Evolutionary conservation across 2,329 filamentous ascomycete genomes (phyloP).

Genomic region (Colletotrichum paranaense): DNA sequence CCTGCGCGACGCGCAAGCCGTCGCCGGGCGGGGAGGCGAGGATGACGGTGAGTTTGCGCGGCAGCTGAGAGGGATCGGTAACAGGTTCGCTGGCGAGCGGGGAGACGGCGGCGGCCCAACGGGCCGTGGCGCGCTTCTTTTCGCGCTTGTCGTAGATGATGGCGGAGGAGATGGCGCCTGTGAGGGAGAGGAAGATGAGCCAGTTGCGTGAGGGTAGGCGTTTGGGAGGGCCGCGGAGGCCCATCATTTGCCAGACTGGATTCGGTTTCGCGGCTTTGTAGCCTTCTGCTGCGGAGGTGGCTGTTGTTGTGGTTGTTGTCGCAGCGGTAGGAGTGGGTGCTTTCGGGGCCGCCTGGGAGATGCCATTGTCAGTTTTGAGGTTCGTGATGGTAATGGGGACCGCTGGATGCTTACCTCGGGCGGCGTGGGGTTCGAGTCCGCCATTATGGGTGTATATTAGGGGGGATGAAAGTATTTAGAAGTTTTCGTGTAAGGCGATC

Average conservation of each 20-base stretch:
- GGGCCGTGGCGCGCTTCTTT: conserved; percentile 84
- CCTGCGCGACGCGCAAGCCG: conserved; percentile 83
- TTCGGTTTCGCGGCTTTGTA: conserved; percentile 67
- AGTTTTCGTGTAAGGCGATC: no score
- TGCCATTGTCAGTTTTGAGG: conserved; percentile 6
- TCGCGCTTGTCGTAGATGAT: conserved; percentile 93
- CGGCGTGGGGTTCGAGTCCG: conserved; percentile 39
- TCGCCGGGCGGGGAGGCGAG: conserved; percentile 89
- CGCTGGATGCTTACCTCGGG: conserved; percentile 31
- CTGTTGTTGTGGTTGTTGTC: conserved; percentile 39
- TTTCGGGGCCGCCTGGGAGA: conserved; percentile 15
- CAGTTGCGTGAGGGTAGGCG: conserved; percentile 96
- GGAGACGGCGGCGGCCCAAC: conserved; percentile 87
- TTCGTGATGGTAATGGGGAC: background rate
- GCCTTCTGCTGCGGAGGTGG: conserved; percentile 40
- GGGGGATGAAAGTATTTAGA: background rate
- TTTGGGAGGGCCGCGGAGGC: conserved; percentile 83
- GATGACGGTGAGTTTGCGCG: conserved; percentile 87
- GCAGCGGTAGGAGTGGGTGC: conserved; percentile 4
- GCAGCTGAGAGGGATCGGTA: conserved; percentile 74
- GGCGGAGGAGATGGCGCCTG: conserved; percentile 80
- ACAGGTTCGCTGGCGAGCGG: conserved; percentile 84
- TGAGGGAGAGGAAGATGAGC: conserved; percentile 92
- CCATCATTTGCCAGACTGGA: conserved; percentile 82
- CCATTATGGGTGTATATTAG: conserved; percentile 20